These are phyloP conservation scores for Hygrophila difformis DNA, from an alignment of 257 asterid species.

Conservation along the genomic window DNA sequence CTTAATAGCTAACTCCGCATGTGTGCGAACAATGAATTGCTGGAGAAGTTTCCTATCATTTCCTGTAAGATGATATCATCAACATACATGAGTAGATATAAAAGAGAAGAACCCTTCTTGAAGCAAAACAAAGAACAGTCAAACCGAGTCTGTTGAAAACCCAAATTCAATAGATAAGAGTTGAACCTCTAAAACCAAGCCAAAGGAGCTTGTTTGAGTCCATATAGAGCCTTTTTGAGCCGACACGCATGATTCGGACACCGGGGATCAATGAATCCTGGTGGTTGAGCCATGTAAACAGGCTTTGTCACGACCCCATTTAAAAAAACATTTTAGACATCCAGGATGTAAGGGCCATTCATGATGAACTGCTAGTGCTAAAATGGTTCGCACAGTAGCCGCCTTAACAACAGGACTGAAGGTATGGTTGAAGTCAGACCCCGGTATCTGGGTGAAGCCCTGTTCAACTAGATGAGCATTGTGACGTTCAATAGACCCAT, in stretches of 20 bases:
- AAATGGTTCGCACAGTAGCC: background rate
- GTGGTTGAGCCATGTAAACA: too few species aligned
- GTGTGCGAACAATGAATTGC: background rate
- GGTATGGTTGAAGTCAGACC: background rate
- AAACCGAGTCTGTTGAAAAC: too few species aligned
- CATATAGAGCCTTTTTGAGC: too few species aligned
- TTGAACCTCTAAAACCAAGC: background rate
- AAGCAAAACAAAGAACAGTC: too few species aligned
- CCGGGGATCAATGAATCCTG: too few species aligned
- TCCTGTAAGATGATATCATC: background rate
- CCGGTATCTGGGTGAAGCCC: constrained; percentile 1
- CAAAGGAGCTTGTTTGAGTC: background rate
- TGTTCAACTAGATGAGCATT: too few species aligned
- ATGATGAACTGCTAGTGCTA: background rate
- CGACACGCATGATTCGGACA: background rate
- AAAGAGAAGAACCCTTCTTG: too few species aligned
- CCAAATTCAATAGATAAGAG: background rate
- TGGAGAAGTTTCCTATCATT: background rate
- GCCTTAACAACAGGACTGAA: constrained; percentile 5
- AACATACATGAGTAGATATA: background rate
- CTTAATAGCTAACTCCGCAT: background rate
- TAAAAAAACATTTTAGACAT: too few species aligned
- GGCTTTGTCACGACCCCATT: too few species aligned
- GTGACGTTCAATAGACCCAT: too few species aligned
- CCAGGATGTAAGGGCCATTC: background rate